Evolutionary conservation across 2,329 filamentous ascomycete genomes (phyloP).

Genomic region (Fusarium newnesense): DNA sequence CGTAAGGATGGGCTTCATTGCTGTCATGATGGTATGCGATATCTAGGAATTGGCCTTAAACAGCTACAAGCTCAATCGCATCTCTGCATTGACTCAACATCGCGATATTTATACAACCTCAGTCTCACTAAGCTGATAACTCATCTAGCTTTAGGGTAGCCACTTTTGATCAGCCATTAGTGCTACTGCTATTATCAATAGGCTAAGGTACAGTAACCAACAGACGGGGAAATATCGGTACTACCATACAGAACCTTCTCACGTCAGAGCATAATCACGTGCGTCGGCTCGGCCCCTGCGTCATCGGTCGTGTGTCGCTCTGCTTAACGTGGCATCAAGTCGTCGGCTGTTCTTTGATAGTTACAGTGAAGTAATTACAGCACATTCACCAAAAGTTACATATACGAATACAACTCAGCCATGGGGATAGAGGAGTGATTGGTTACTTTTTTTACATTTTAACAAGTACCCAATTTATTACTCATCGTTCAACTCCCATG

Average conservation of each 20-base stretch:
- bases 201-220: not conserved
- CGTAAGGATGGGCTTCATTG: conserved; percentile 34
- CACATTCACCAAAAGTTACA: conserved; percentile 17
- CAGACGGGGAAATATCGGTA: conserved; percentile 32
- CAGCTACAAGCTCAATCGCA: not conserved
- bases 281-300: conserved; percentile 34
- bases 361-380: conserved; percentile 4
- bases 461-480: conserved; percentile 21
- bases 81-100: not conserved
- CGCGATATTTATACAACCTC: not conserved
- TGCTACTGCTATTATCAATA: not conserved
- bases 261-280: conserved; percentile 38
- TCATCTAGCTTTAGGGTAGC: conserved; percentile 33
- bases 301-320: conserved; percentile 40
- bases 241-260: not conserved
- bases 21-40: conserved; percentile 7
- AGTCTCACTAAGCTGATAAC: conserved; percentile 16
- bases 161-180: not conserved
- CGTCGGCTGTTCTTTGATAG: conserved; percentile 15
- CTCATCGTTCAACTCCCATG: conserved; percentile 38
- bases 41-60: not conserved
- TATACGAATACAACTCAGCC: conserved; percentile 20
- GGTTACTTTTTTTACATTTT: conserved; percentile 13
- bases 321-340: conserved; percentile 47
- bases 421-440: conserved; percentile 41